phyloP scores from a whole-genome alignment of 495 filamentous ascomycete species.

The Talaromyces thailandensis region DNA sequence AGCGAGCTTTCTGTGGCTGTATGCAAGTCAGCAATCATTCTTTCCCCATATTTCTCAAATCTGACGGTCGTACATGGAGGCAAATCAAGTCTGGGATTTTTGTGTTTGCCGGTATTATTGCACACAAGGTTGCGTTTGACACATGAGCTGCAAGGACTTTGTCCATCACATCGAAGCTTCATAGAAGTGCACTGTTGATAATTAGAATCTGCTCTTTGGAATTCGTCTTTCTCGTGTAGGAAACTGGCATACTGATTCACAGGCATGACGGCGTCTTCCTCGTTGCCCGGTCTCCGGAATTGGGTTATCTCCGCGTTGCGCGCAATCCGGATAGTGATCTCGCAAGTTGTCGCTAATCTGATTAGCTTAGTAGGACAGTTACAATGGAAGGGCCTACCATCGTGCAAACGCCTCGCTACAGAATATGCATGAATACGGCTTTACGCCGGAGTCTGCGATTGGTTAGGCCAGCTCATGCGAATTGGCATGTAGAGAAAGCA shows the following conservation, averaged over 20 bases:
- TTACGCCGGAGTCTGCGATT: slow-evolving; percentile 32
- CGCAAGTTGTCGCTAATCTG: slow-evolving; percentile 33
- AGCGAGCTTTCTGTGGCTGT: slow-evolving; percentile 14
- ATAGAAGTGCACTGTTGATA: slow-evolving; percentile 36
- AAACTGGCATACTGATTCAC: slow-evolving; percentile 28
- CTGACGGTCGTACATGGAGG: slow-evolving; percentile 1
- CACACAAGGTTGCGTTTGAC: slow-evolving; percentile 33
- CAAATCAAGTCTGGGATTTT: background rate
- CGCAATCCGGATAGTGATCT: slow-evolving; percentile 35
- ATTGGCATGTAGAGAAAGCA: background rate
- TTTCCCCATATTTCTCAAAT: slow-evolving; percentile 13
- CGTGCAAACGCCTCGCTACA: slow-evolving; percentile 37
- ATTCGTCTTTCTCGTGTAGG: background rate
- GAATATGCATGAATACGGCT: slow-evolving; percentile 37
- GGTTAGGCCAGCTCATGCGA: background rate
- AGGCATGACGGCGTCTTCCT: slow-evolving; percentile 38
- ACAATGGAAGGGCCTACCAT: slow-evolving; percentile 18
- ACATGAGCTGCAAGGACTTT: slow-evolving; percentile 38
- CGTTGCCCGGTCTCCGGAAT: slow-evolving; percentile 39
- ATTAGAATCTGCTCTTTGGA: background rate
- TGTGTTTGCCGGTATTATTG: slow-evolving; percentile 25
- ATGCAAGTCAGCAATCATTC: slow-evolving; percentile 7
- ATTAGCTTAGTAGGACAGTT: background rate
- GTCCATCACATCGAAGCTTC: slow-evolving; percentile 43
- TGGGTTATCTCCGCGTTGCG: slow-evolving; percentile 29